Evolutionary conservation across 2,329 filamentous ascomycete species (phyloP).

Genomic region (Xylaria hypoxylon): DNA sequence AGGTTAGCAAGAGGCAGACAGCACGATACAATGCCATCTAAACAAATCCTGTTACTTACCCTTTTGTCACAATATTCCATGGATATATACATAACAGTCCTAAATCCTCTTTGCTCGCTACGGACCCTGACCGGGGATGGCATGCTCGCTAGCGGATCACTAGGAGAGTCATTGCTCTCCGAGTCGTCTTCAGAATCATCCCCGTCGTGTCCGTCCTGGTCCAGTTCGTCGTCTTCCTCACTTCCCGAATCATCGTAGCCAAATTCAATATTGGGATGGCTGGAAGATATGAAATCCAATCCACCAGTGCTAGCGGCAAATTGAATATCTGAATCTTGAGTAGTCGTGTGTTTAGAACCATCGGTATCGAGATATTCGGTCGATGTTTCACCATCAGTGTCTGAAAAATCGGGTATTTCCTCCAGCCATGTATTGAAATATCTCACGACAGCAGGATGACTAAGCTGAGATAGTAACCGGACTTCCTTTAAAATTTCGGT

Average conservation of each 20-base stretch:
- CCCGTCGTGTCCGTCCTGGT: slow-evolving; percentile 27
- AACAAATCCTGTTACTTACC: slow-evolving; percentile 57
- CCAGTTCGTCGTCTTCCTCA: slow-evolving; percentile 58
- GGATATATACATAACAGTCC: slow-evolving; percentile 90
- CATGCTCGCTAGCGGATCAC: slow-evolving; percentile 41
- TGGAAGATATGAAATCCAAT: slow-evolving; percentile 93
- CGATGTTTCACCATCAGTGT: slow-evolving; percentile 68
- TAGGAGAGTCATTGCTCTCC: slow-evolving; percentile 46
- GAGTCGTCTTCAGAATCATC: slow-evolving; percentile 57
- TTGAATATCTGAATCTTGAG: slow-evolving; percentile 61
- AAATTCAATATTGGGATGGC: slow-evolving; percentile 81
- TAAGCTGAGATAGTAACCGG: slow-evolving; percentile 88
- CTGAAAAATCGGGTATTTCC: slow-evolving; percentile 66
- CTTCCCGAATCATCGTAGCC: slow-evolving; percentile 68
- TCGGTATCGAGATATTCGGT: slow-evolving; percentile 57
- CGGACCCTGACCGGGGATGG: slow-evolving; percentile 45
- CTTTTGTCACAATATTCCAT: slow-evolving; percentile 99
- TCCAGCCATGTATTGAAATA: slow-evolving; percentile 98
- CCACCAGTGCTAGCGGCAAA: slow-evolving; percentile 81
- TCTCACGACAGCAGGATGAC: slow-evolving; percentile 85
- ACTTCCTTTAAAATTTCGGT: slow-evolving; percentile 89
- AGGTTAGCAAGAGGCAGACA: slow-evolving; percentile 5
- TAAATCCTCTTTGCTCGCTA: slow-evolving; percentile 64
- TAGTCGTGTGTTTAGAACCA: slow-evolving; percentile 56
- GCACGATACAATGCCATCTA: not conserved